These are phyloP conservation scores for Akanthomyces dipterigenus DNA, from an alignment of 2,329 filamentous ascomycete genomes.

Conservation along the genomic window DNA sequence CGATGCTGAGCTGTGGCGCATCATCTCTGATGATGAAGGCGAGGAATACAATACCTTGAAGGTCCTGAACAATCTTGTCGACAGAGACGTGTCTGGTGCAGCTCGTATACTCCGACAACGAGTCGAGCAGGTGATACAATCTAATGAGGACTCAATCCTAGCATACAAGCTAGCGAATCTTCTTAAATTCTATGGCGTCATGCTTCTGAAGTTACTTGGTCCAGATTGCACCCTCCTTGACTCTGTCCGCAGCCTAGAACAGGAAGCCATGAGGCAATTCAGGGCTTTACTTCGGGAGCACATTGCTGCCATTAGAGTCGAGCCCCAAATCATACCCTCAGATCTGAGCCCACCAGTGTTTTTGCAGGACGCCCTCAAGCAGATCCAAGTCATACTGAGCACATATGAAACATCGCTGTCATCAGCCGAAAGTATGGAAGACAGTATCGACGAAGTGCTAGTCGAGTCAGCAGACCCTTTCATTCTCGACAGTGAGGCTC, in stretches of 20 bases:
- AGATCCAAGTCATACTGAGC: slow-evolving; percentile 71
- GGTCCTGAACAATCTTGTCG: slow-evolving; percentile 79
- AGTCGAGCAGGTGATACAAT: slow-evolving; percentile 85
- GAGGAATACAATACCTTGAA: slow-evolving; percentile 70
- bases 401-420: slow-evolving; percentile 80
- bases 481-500: slow-evolving; percentile 64
- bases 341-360: slow-evolving; percentile 76
- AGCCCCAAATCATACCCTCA: slow-evolving; percentile 62
- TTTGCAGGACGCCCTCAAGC: slow-evolving; percentile 70
- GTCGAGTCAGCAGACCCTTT: slow-evolving; percentile 81
- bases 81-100: slow-evolving; percentile 75
- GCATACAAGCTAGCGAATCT: slow-evolving; percentile 89
- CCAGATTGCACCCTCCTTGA: slow-evolving; percentile 61
- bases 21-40: slow-evolving; percentile 52
- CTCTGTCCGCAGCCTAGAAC: slow-evolving; percentile 61
- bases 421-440: slow-evolving; percentile 49
- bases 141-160: slow-evolving; percentile 81
- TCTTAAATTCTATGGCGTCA: slow-evolving; percentile 79
- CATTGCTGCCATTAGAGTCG: slow-evolving; percentile 64
- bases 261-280: slow-evolving; percentile 77
- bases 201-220: slow-evolving; percentile 75
- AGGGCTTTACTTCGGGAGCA: slow-evolving; percentile 74
- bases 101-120: slow-evolving; percentile 80
- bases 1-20: slow-evolving; percentile 77
- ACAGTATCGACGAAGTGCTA: slow-evolving; percentile 69